Percentiles rank a stretch among this genome's conserved stretches.
phyloP scores from a whole-genome alignment of 1,284 basidiomycete genomes.

The Rhodotorula sp. region DNA sequence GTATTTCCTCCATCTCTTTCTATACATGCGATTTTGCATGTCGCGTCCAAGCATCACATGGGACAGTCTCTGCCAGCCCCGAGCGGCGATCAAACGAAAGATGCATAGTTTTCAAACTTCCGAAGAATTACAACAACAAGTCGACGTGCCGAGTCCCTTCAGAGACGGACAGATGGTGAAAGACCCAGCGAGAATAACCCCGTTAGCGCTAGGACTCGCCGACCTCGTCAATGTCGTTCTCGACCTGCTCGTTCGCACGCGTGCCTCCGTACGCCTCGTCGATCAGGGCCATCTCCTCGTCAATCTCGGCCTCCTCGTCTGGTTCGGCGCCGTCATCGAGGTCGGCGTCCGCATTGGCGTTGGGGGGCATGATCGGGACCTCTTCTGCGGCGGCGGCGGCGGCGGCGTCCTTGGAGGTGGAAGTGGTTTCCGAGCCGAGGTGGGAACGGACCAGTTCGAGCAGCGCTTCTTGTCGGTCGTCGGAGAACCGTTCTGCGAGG shows the following conservation, averaged over 20 bases:
- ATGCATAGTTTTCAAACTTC: neutral
- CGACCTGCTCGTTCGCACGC: conserved; percentile 19
- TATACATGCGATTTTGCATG: too few relatives aligned
- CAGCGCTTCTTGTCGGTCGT: conserved; percentile 68
- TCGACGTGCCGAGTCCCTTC: neutral
- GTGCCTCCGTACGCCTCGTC: conserved; percentile 40
- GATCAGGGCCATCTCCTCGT: conserved; percentile 46
- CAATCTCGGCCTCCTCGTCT: conserved; percentile 42
- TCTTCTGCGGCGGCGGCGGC: neutral
- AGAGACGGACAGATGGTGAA: neutral
- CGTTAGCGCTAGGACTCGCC: neutral
- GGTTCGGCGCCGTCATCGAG: conserved; percentile 44
- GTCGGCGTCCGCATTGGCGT: conserved; percentile 29
- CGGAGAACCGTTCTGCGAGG: conserved; percentile 69
- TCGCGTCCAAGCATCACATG: too few relatives aligned
- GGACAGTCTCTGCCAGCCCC: too few relatives aligned
- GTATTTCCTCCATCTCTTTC: too few relatives aligned
- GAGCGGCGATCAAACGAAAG: too few relatives aligned
- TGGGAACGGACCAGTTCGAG: conserved; percentile 56
- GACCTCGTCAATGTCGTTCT: conserved; percentile 31
- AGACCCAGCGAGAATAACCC: neutral
- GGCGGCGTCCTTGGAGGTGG: neutral
- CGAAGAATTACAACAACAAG: conserved; percentile 26
- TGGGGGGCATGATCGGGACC: neutral
- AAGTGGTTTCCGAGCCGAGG: conserved; percentile 8